Percentiles rank a stretch among this genome's conserved stretches.
These are phyloP conservation scores for Amauroascus niger DNA, from an alignment of 2,329 filamentous ascomycete genomes.

Conservation along the genomic window DNA sequence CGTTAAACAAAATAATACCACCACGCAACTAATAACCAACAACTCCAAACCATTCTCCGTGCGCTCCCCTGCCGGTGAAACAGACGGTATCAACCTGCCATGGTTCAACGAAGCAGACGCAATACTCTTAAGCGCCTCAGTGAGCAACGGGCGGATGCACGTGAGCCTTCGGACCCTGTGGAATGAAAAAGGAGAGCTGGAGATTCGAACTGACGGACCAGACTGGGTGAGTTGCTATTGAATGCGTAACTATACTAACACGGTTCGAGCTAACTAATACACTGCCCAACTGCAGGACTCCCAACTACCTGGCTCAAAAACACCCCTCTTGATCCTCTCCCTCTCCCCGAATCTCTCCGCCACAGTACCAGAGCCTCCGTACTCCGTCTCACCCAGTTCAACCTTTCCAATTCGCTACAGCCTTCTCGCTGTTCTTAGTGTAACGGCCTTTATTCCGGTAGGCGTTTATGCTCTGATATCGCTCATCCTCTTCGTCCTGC, in stretches of 20 bases:
- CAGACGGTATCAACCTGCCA: constrained; percentile 2
- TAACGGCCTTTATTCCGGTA: not conserved
- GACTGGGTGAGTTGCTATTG: not conserved
- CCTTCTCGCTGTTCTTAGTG: not conserved
- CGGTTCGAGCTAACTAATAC: not conserved
- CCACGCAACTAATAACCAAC: not conserved
- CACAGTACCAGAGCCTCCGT: not conserved
- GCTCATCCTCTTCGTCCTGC: not conserved
- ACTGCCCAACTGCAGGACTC: too few species aligned
- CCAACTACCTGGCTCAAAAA: not conserved
- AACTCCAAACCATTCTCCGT: not conserved
- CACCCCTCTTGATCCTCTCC: not conserved
- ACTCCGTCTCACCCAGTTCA: not conserved
- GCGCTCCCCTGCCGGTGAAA: not conserved
- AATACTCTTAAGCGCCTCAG: not conserved
- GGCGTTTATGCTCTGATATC: not conserved
- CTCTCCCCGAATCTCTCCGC: not conserved
- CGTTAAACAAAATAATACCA: not conserved
- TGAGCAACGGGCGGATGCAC: constrained; percentile 1
- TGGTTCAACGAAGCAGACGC: constrained; percentile 4
- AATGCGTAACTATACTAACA: not conserved
- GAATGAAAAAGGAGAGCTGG: not conserved
- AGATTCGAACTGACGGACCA: constrained; percentile 1
- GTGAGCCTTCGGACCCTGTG: not conserved
- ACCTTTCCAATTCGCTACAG: constrained; percentile 1